These are phyloP conservation scores for Wickerhamiella sergipiensis DNA, from an alignment of 805 yeast genomes.

Conservation along the genomic window DNA sequence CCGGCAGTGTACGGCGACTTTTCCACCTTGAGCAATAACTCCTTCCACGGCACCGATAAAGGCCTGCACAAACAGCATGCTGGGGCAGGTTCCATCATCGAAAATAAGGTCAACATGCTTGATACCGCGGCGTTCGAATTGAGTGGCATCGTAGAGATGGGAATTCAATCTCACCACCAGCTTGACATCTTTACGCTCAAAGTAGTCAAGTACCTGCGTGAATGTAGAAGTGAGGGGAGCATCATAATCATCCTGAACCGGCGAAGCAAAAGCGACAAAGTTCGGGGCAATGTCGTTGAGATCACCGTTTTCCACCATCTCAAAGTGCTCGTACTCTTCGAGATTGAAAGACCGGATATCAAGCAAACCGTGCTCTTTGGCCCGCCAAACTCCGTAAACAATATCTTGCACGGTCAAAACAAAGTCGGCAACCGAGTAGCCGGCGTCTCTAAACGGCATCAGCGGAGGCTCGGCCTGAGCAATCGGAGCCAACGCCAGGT, in stretches of 20 bases:
- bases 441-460: slow-evolving; percentile 94
- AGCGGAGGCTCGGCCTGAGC: slow-evolving; percentile 87
- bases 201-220: slow-evolving; percentile 62
- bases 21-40: slow-evolving; percentile 71
- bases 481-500: slow-evolving; percentile 88
- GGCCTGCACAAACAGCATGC: slow-evolving; percentile 80
- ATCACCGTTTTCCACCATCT: slow-evolving; percentile 94
- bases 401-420: slow-evolving; percentile 88
- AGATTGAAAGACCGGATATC: slow-evolving; percentile 73
- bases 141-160: slow-evolving; percentile 72
- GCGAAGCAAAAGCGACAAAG: slow-evolving; percentile 95
- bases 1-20: slow-evolving; percentile 97
- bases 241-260: slow-evolving; percentile 35
- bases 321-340: slow-evolving; percentile 89
- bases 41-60: slow-evolving; percentile 94
- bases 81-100: slow-evolving; percentile 97
- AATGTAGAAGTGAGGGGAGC: slow-evolving; percentile 18
- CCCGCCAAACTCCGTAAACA: slow-evolving; percentile 95
- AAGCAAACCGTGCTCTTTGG: slow-evolving; percentile 80
- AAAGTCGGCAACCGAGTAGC: slow-evolving; percentile 90
- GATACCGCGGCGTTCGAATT: slow-evolving; percentile 71
- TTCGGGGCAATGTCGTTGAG: slow-evolving; percentile 84
- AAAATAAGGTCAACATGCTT: slow-evolving; percentile 91
- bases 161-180: slow-evolving; percentile 87
- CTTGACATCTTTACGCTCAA: slow-evolving; percentile 58